Evolutionary conservation across 73 alveolate genomes (phyloP).

Genomic region (Tetrahymena elliotti): DNA sequence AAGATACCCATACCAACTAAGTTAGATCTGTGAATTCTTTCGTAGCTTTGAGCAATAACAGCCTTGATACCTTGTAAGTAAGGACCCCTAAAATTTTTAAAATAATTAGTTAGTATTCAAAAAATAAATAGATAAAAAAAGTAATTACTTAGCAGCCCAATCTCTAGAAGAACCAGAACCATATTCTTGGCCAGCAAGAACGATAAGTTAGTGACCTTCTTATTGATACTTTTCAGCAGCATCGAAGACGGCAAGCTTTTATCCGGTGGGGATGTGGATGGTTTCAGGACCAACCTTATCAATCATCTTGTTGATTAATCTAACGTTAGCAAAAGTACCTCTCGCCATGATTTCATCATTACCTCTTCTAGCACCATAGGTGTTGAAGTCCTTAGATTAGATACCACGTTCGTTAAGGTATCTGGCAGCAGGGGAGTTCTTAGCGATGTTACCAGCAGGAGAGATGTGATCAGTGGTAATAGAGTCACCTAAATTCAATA

Average conservation of each 20-base stretch:
- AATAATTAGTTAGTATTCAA: not conserved
- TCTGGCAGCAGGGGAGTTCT: conserved; percentile 80
- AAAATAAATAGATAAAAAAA: conserved; percentile 9
- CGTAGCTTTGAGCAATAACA: conserved; percentile 76
- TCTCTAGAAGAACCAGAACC: conserved; percentile 92
- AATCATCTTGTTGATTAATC: conserved; percentile 77
- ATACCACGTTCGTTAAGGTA: conserved; percentile 67
- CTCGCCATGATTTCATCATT: conserved; percentile 92
- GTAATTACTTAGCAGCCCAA: conserved; percentile 89
- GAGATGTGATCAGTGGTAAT: conserved; percentile 90
- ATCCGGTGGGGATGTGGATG: conserved; percentile 71
- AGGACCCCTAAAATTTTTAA: conserved; percentile 58
- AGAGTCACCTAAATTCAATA: conserved; percentile 77
- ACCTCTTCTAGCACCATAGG: conserved; percentile 88
- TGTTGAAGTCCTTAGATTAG: conserved; percentile 69
- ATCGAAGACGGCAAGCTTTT: conserved; percentile 70
- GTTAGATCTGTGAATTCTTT: conserved; percentile 83
- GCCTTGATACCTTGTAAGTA: conserved; percentile 73
- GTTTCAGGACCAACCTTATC: conserved; percentile 75
- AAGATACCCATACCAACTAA: conserved; percentile 84
- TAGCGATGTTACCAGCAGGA: conserved; percentile 90
- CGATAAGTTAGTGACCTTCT: conserved; percentile 58
- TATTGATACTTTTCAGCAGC: conserved; percentile 65
- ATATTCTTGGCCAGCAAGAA: conserved; percentile 87
- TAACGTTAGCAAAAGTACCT: conserved; percentile 88